Conservation (phyloP, 768 basidiomycete species). For the Lactarius akahatsu region DNA sequence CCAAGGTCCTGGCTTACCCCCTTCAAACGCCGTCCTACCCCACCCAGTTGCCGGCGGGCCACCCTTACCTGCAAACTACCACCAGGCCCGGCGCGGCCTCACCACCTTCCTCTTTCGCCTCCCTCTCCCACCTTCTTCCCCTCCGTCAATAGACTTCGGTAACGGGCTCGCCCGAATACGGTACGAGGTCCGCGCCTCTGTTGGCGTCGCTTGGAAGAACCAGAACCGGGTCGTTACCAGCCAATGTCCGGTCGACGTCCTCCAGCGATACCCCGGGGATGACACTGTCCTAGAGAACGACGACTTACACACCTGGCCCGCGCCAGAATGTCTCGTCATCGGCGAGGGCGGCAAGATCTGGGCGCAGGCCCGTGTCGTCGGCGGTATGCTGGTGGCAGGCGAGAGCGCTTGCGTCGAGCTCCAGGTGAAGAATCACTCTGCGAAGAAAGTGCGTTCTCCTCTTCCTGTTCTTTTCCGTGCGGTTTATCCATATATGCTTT, state of each 20-base stretch:
- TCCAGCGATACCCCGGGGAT: conserved; percentile 42
- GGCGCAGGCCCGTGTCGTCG: conserved; percentile 66
- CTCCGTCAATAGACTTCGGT: conserved; percentile 70
- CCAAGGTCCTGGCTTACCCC: conserved; percentile 78
- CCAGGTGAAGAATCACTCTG: conserved; percentile 79
- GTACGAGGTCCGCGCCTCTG: conserved; percentile 74
- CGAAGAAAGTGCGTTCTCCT: conserved; percentile 59
- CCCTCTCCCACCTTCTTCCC: conserved; percentile 63
- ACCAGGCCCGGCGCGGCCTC: conserved; percentile 70
- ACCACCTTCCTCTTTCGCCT: conserved; percentile 83
- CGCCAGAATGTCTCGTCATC: conserved; percentile 61
- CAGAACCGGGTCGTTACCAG: conserved; percentile 68
- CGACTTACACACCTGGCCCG: conserved; percentile 36
- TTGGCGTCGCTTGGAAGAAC: conserved; percentile 72
- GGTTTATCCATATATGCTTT: background rate
- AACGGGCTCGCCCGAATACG: conserved; percentile 63
- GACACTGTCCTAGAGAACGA: conserved; percentile 33
- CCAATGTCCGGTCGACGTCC: conserved; percentile 59
- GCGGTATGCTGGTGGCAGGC: conserved; percentile 63
- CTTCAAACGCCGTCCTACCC: conserved; percentile 77
- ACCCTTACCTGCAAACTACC: conserved; percentile 61
- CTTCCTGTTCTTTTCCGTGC: background rate
- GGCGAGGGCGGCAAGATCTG: conserved; percentile 81
- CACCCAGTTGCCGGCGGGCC: conserved; percentile 58
- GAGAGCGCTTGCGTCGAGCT: conserved; percentile 71